Evolutionary conservation across 139 green algal genomes (phyloP).

Genomic region (Dunaliella sp.): DNA sequence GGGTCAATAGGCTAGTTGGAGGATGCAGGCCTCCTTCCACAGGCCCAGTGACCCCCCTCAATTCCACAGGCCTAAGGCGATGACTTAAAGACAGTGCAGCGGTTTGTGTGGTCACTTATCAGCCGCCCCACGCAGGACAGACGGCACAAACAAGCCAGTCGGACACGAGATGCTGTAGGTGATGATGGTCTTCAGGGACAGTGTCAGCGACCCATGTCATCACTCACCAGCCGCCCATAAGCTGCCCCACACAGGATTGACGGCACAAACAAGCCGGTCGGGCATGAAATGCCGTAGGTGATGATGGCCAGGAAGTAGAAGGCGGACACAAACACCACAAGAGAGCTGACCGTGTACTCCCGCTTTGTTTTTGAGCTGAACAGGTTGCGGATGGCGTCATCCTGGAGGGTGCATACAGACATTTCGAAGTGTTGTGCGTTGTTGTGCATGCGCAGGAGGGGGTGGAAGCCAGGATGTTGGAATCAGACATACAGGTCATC

Average conservation of each 20-base stretch:
- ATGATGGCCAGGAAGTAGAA: constrained; percentile 72
- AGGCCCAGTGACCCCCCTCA: too few species aligned
- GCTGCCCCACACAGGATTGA: constrained; percentile 75
- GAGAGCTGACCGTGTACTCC: constrained; percentile 62
- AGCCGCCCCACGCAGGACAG: constrained; percentile 75
- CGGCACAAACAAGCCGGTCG: constrained; percentile 81
- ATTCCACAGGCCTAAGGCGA: too few species aligned
- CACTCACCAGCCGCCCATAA: constrained; percentile 67
- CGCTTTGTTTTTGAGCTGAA: constrained; percentile 65
- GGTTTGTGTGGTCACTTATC: constrained; percentile 7
- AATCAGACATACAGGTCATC: neutral
- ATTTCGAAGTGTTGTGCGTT: too few species aligned
- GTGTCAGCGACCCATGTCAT: too few species aligned
- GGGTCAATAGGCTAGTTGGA: too few species aligned
- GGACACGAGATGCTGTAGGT: constrained; percentile 68
- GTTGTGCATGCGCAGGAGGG: too few species aligned
- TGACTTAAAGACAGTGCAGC: too few species aligned
- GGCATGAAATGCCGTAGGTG: constrained; percentile 64
- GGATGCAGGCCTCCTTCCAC: too few species aligned
- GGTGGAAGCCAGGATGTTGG: neutral
- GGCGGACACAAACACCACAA: constrained; percentile 11
- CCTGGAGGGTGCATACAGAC: constrained; percentile 34
- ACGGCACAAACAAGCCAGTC: constrained; percentile 80
- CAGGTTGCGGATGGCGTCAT: constrained; percentile 85
- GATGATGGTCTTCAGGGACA: constrained; percentile 55